Base-by-base conservation (phyloP, 345 rosid genomes). In the Cardiospermum halicacabum region DNA sequence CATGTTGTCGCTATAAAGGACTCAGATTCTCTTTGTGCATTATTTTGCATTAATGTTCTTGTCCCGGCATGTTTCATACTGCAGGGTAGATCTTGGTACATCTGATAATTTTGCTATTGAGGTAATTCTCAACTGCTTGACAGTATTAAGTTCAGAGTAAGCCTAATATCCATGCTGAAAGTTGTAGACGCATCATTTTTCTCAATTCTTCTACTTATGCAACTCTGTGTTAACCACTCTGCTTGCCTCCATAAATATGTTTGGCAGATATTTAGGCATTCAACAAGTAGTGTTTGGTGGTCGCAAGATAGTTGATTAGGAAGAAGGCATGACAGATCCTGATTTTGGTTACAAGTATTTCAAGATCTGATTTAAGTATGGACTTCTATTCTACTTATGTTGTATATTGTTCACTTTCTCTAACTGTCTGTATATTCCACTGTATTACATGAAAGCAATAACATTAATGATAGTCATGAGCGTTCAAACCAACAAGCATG, bases 11-110 rank as follows among this genome's bases (percentile, higher is more conserved):
- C 6, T 34, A 34, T 34, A 34, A 34, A 11, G 6, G 39, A 34
- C 10, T 1, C 6, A 4, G 13, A n/a, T 66, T 60, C 42, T 34
- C 16, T 32, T n/a, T 30, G 59, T 30, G 34, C 37, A 16, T 53
- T 65, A 56, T 69, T 36, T 31, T 54, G 40, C 39, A 34, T 34
- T 34, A 5, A 34, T 34, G 39, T 34, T 34, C 6, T n/a, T 11
- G 8, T 5, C 39, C 10, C 39, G 39, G 39, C 39, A 34, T 34
- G 39, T 4, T 34, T 68, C 56, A 9, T 70, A 25, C 68, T 11
- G 57, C 91, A 93, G 98, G 98, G 88, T 93, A 11, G 98, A 89
- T 74, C 85, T 93, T 4, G 98, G 98, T 45, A 93, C 97, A 64
- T 77, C 85, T 1, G 98, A 93, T 73, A 79, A 83, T 65, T 85